Percentiles rank a stretch among this genome's conserved stretches.
Evolutionary conservation across 805 yeast genomes (phyloP).

Genomic region (Monosporozyma unispora): DNA sequence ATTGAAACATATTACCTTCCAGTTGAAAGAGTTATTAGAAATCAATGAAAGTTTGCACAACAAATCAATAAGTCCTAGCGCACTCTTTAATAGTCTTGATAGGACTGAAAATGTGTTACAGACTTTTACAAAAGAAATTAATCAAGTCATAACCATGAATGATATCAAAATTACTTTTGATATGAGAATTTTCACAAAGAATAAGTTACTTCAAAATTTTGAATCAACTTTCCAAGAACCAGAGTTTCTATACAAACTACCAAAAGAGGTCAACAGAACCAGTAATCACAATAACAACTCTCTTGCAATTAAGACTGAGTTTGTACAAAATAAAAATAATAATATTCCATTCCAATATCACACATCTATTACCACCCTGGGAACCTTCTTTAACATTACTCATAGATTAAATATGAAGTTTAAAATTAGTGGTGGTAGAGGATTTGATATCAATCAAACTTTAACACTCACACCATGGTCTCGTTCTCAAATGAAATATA

Average conservation of each 20-base stretch:
- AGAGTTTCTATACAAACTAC: conserved; percentile 17
- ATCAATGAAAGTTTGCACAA: conserved; percentile 29
- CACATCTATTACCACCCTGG: conserved; percentile 39
- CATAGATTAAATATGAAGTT: conserved; percentile 44
- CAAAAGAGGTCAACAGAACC: conserved; percentile 3
- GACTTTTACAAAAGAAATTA: conserved; percentile 15
- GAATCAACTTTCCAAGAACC: conserved; percentile 29
- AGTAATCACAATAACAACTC: neutral
- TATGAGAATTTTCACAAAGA: conserved; percentile 22
- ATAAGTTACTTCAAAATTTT: conserved; percentile 23
- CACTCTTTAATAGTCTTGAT: conserved; percentile 14
- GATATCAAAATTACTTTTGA: conserved; percentile 21
- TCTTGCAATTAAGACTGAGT: conserved; percentile 12
- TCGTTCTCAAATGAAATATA: conserved; percentile 37
- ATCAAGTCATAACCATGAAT: conserved; percentile 23
- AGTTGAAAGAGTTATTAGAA: conserved; percentile 46
- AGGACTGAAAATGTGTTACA: conserved; percentile 37
- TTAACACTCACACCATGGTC: conserved; percentile 48
- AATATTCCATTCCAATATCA: conserved; percentile 34
- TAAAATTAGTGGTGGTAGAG: conserved; percentile 41
- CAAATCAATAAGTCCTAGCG: neutral
- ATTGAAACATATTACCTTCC: conserved; percentile 39
- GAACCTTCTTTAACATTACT: conserved; percentile 40
- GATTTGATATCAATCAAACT: conserved; percentile 42
- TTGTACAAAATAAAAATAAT: conserved; percentile 25